Percentiles rank a stretch among this genome's conserved stretches.
Conservation (phyloP, 1,284 basidiomycete genomes). For the Cryptococcus sp. region DNA sequence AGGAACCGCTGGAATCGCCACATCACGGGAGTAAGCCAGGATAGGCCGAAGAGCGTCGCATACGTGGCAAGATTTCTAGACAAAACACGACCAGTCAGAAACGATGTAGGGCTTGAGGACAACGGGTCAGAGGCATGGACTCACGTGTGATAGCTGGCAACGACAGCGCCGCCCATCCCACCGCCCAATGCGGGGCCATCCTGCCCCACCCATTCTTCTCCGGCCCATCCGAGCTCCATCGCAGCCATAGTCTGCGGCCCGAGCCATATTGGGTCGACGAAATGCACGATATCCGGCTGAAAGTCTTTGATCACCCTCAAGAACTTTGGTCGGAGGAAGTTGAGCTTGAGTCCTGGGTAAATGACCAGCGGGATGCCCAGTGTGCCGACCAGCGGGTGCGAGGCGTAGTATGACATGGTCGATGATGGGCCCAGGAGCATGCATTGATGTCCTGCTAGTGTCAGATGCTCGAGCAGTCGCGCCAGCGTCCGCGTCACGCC, state of each 20-base stretch:
- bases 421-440: slow-evolving; percentile 60
- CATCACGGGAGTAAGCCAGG: slow-evolving; percentile 57
- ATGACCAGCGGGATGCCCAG: slow-evolving; percentile 60
- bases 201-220: slow-evolving; percentile 47
- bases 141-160: slow-evolving; percentile 60
- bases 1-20: slow-evolving; percentile 52
- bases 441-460: slow-evolving; percentile 59
- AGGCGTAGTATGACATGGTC: slow-evolving; percentile 58
- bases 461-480: slow-evolving; percentile 60
- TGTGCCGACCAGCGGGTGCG: slow-evolving; percentile 60
- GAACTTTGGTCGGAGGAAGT: slow-evolving; percentile 61
- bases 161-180: slow-evolving; percentile 55
- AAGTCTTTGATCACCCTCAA: slow-evolving; percentile 55
- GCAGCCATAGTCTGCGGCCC: slow-evolving; percentile 56
- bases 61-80: slow-evolving; percentile 58
- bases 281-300: slow-evolving; percentile 60
- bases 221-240: slow-evolving; percentile 55
- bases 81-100: not conserved
- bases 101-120: not conserved
- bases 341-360: slow-evolving; percentile 61
- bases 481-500: slow-evolving; percentile 62
- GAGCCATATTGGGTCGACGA: slow-evolving; percentile 62
- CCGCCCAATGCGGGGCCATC: slow-evolving; percentile 47
- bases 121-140: slow-evolving; percentile 7
- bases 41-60: slow-evolving; percentile 59